Conservation (phyloP, 2,329 filamentous ascomycete species). For the Aureobasidium sp. region DNA sequence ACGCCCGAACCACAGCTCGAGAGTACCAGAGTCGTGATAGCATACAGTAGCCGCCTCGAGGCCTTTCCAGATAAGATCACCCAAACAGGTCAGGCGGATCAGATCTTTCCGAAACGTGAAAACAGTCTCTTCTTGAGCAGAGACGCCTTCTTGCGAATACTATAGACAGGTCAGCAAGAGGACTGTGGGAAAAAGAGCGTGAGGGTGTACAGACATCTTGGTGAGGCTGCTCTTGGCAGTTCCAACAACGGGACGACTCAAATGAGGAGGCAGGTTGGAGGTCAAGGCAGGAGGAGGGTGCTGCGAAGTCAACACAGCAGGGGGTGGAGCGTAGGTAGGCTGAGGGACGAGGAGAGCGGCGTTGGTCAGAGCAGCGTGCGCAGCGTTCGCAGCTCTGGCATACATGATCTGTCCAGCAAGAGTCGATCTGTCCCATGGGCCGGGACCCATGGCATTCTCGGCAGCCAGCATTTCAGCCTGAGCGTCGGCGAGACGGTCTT, state of each 20-base stretch:
- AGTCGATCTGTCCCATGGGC: not conserved
- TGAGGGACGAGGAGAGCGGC: not conserved
- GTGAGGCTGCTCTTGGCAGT: not conserved
- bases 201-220: not conserved
- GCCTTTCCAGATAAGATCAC: not conserved
- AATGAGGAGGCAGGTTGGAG: not conserved
- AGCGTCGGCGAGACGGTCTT: not conserved
- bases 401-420: not conserved
- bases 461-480: not conserved
- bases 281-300: not conserved
- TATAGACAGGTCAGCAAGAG: not conserved
- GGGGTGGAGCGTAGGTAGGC: not conserved
- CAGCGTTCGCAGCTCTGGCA: not conserved
- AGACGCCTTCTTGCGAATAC: not conserved
- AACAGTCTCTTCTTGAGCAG: not conserved
- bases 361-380: not conserved
- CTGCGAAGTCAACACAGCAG: not conserved
- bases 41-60: not conserved
- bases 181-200: too few species aligned
- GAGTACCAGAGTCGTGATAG: not conserved
- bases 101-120: not conserved
- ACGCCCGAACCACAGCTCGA: too few species aligned
- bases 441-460: not conserved
- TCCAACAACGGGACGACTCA: not conserved
- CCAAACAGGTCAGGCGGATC: not conserved